A percentile compares a stretch with the other conserved stretches of the same genome.
These are phyloP conservation scores for Nicotiana tabacum DNA, from an alignment of 257 asterid genomes.

Conservation along the genomic window DNA sequence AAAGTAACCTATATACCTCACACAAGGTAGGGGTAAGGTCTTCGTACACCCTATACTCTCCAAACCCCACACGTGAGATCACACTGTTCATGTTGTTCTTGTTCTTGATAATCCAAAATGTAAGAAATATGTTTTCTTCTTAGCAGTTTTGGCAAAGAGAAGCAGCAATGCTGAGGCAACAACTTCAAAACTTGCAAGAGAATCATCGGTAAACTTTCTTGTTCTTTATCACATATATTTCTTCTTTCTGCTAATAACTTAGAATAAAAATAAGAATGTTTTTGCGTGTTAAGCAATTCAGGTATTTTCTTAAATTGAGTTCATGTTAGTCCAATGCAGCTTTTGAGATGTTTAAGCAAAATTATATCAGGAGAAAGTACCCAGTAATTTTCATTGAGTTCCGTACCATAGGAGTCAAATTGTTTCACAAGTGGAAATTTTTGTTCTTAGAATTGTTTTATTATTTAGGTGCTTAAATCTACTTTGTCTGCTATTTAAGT, in stretches of 20 bases:
- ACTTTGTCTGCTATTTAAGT: not conserved
- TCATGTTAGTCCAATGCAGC: not conserved
- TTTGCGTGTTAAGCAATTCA: not conserved
- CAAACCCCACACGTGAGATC: too few relatives aligned
- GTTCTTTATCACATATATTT: not conserved
- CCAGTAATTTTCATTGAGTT: not conserved
- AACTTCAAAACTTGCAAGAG: conserved; percentile 60
- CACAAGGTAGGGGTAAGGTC: too few relatives aligned
- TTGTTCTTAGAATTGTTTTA: not conserved
- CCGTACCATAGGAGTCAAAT: not conserved
- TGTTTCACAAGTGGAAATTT: not conserved
- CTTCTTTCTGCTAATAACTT: not conserved
- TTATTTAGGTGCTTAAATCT: not conserved
- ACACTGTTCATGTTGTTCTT: too few relatives aligned
- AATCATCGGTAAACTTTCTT: conserved; percentile 44
- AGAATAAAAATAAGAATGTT: not conserved
- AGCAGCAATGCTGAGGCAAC: conserved; percentile 53
- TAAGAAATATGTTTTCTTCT: not conserved
- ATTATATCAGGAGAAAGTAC: not conserved
- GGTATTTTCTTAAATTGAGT: not conserved
- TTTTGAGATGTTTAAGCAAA: not conserved
- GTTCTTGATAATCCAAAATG: too few relatives aligned
- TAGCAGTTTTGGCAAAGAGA: conserved; percentile 71
- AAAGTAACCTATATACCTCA: too few relatives aligned
- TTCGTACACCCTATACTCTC: too few relatives aligned